Conservation (phyloP, 257 asterid species). For the Solanum chaucha region DNA sequence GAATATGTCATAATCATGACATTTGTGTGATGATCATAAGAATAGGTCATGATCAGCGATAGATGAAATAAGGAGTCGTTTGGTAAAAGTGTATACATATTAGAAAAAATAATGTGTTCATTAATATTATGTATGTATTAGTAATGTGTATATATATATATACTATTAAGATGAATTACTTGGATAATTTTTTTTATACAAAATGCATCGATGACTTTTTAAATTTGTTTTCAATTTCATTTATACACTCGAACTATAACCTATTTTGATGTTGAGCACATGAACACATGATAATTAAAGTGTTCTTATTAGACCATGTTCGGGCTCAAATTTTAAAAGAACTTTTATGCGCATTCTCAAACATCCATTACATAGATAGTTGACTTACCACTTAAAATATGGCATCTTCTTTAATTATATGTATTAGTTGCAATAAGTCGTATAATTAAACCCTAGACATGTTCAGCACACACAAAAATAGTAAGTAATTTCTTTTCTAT, state of each 20-base stretch:
- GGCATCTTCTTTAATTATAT: neutral
- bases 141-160: no score
- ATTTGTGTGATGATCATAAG: neutral
- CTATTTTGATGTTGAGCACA: neutral
- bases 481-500: neutral
- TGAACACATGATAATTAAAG: neutral
- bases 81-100: neutral
- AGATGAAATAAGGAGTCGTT: neutral
- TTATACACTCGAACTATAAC: neutral
- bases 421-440: neutral
- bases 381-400: neutral
- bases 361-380: neutral
- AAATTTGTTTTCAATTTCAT: neutral
- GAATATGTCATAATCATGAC: neutral
- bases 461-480: neutral
- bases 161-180: no score
- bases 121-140: no score
- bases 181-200: no score
- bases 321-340: neutral
- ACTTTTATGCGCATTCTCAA: accelerated
- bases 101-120: no score
- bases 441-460: neutral
- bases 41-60: neutral
- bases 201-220: neutral
- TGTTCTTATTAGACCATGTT: neutral